Evolutionary conservation across 2,329 filamentous ascomycete species (phyloP).

Genomic region (Neopestalotiopsis clavispora): DNA sequence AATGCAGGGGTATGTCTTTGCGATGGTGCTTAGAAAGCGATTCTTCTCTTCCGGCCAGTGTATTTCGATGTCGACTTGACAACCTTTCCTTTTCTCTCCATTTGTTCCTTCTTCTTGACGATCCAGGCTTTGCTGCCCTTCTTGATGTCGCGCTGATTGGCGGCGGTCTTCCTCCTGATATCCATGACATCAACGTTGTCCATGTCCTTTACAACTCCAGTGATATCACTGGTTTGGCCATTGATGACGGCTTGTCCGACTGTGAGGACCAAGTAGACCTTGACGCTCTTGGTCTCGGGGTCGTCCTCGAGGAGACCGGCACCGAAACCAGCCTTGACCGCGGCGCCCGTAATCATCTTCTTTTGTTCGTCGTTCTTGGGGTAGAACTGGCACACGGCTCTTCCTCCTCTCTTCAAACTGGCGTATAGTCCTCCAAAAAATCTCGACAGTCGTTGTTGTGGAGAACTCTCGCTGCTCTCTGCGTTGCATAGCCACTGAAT

Average conservation of each 20-base stretch:
- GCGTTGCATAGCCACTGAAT: constrained; percentile 99
- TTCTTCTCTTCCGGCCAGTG: constrained; percentile 84
- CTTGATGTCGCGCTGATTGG: constrained; percentile 60
- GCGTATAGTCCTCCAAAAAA: constrained; percentile 96
- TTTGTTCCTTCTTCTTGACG: constrained; percentile 85
- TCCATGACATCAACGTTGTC: constrained; percentile 85
- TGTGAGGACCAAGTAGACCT: constrained; percentile 93
- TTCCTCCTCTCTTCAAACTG: constrained; percentile 78
- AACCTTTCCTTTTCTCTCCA: constrained; percentile 92
- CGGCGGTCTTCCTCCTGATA: constrained; percentile 58
- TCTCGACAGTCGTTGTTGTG: constrained; percentile 75
- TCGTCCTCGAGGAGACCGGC: constrained; percentile 95
- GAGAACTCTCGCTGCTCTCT: constrained; percentile 83
- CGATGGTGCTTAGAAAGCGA: constrained; percentile 65
- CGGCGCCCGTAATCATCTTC: constrained; percentile 88
- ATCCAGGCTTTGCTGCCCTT: constrained; percentile 91
- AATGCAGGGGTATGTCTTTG: constrained; percentile 9
- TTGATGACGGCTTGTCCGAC: constrained; percentile 69
- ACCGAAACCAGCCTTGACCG: constrained; percentile 92
- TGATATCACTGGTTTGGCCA: constrained; percentile 76
- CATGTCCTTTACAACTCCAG: constrained; percentile 87
- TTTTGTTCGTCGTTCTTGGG: constrained; percentile 93
- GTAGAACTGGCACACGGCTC: constrained; percentile 97
- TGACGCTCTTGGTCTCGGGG: constrained; percentile 92
- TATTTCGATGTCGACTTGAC: constrained; percentile 94